Evolutionary conservation across 192 early-diverging fungal species (phyloP), one percentile per base, ranked within the genome.

Genomic region (Coemansia sp.): DNA sequence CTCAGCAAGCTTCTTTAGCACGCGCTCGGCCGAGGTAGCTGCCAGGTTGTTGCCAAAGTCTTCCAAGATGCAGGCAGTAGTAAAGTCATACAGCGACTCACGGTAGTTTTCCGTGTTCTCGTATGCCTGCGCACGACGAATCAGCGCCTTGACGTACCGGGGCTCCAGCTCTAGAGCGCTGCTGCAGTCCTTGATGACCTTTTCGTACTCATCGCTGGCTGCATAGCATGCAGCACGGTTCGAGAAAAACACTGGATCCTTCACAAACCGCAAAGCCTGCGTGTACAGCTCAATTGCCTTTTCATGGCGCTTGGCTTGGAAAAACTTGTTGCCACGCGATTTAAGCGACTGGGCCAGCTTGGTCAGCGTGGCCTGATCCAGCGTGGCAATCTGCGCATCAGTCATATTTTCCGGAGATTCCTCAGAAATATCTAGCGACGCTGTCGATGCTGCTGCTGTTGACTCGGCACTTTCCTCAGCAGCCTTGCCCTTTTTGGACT

Each of bases 221-320:
- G 86, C 84, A 59, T 90, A 91, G 70, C 94, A 96, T 8, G 95
- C 97, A 14, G 94, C 95, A 30, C 97, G 88, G 82, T 99, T 99
- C 57, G 88, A 88, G 79, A 84, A 98, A 62, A 88, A 97, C 38
- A 99, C 87, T 5, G 94, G 84, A 68, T 91, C 83, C 33, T 87
- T 77, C 35, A 79, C 80, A 56, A 94, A 87, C 16, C 79, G 81
- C 63, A 99, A 88, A 0, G 97, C 97, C 68, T 90, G 82, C 13
- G 91, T 84, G 81, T 99, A 99, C 15, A 88, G 63, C 49, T 86
- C 82, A 47, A 92, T 87, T 7, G 95, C 96, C 55, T 91, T 89
- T 12, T 82, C 57, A 79, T 88, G 96, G 63, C 90, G 88, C 64
- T 86, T 91, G 60, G 82, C 82, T 18, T 80, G 78, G 76, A 90